Evolutionary conservation across 768 basidiomycete genomes (phyloP), one percentile per base, ranked within the genome.

Genomic region (Suillus luteus): DNA sequence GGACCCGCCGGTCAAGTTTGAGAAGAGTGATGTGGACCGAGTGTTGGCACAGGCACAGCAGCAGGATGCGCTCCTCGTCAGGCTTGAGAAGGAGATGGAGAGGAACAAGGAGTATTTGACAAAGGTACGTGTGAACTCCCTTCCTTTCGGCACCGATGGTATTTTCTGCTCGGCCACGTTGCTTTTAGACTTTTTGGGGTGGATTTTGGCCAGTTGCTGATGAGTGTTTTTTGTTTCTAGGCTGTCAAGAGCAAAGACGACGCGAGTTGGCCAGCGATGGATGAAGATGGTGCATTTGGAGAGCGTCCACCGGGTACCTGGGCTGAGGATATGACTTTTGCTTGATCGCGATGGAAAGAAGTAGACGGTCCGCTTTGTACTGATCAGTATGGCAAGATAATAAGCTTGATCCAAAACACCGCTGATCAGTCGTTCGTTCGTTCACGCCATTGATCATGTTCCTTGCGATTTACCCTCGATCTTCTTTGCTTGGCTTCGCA

Each of bases 101-200:
- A 79, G 82, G 71, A 89, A 87, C 72, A 89, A 81, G 69, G 93
- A 93, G 54, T 94, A 86, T 65, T 71, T 94, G 68, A 79, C 69
- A 38, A 95, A 93, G 85, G 91, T 89, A 31, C 4, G 19, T 58
- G 38, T 14, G 33, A 31, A 14, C 40, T 27, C 27, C 27, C 27
- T 27, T 27, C 41, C 24, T 48, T 19, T 27, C 43, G 27, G 60
- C 31, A 24, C 57, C 51, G 48, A 48, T 12, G 5, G 37, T 52
- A 46, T 14, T 62, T 59, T 58, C 40, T 41, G 27, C 15, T 60
- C 37, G 31, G 43, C 38, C 41, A 24, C 17, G 5, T 44, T 43
- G 17, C 31, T 33, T 60, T 49, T 37, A 10, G 27, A 52, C 41
- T 48, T 46, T 27, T 48, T 27, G 19, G 33, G 37, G 9, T 22